Evolutionary conservation across 495 filamentous ascomycete genomes (phyloP).

Genomic region (Neurospora sp.): DNA sequence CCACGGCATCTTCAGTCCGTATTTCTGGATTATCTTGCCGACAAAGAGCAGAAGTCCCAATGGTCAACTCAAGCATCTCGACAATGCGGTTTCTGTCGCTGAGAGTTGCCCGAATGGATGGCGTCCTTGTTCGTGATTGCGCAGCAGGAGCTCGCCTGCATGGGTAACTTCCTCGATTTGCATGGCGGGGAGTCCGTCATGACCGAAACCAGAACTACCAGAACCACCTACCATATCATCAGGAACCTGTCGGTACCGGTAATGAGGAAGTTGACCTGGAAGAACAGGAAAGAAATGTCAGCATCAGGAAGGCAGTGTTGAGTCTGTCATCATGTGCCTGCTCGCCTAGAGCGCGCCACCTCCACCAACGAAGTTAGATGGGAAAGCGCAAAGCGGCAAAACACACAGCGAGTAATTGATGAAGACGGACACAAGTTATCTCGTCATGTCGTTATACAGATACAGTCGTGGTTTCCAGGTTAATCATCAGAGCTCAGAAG

Average conservation of each 20-base stretch:
- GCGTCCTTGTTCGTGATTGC: neutral
- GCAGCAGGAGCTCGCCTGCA: neutral
- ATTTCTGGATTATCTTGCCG: neutral
- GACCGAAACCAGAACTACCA: neutral
- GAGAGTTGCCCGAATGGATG: neutral
- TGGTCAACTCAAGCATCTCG: neutral
- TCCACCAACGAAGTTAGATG: neutral
- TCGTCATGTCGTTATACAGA: neutral
- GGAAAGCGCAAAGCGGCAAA: neutral
- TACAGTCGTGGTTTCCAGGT: neutral
- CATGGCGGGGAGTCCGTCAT: neutral
- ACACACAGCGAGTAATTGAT: neutral
- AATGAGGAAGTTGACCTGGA: neutral
- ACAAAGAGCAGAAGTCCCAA: neutral
- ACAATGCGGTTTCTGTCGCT: neutral
- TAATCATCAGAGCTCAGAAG: neutral
- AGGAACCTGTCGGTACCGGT: neutral
- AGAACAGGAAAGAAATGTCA: neutral
- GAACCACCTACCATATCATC: neutral
- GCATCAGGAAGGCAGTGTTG: neutral
- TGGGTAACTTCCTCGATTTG: neutral
- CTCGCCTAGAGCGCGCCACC: neutral
- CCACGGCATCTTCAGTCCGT: neutral
- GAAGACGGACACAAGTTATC: neutral
- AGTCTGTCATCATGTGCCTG: neutral